A percentile compares a stretch with the other conserved stretches of the same genome.
Evolutionary conservation across 805 yeast genomes (phyloP).

Genomic region (Blastobotrys peoriensis): DNA sequence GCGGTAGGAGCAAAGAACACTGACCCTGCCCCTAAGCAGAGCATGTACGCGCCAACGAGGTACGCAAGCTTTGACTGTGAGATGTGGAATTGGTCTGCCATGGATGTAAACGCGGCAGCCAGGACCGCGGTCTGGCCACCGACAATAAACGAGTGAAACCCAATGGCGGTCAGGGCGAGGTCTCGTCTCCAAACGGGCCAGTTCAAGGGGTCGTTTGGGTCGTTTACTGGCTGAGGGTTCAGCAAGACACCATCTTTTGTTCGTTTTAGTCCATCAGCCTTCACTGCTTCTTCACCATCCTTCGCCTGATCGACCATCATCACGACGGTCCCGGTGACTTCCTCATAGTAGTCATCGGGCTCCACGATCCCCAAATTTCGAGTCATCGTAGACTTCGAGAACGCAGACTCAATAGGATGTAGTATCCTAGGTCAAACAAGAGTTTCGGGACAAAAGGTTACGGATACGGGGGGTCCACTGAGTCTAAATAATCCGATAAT

Average conservation of each 20-base stretch:
- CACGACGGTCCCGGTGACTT: conserved; percentile 41
- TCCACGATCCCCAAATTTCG: conserved; percentile 36
- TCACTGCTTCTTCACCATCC: conserved; percentile 14
- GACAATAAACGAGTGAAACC: conserved; percentile 51
- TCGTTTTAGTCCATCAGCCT: conserved; percentile 33
- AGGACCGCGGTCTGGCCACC: conserved; percentile 59
- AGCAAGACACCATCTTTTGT: conserved; percentile 46
- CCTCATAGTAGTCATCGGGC: conserved; percentile 30
- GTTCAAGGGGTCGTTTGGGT: conserved; percentile 60
- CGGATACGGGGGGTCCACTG: too few species aligned
- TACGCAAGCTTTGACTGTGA: conserved; percentile 41
- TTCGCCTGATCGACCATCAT: conserved; percentile 16
- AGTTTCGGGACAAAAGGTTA: too few species aligned
- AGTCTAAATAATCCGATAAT: too few species aligned
- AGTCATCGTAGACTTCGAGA: too few species aligned
- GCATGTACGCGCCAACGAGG: conserved; percentile 54
- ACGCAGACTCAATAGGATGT: too few species aligned
- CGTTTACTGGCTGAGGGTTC: conserved; percentile 56
- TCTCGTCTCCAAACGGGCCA: conserved; percentile 61
- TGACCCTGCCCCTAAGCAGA: conserved; percentile 53
- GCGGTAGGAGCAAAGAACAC: conserved; percentile 54
- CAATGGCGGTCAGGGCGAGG: conserved; percentile 45
- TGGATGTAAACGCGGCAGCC: conserved; percentile 47
- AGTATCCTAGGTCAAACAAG: too few species aligned
- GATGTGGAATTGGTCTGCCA: conserved; percentile 40